A percentile compares a stretch with the other conserved stretches of the same genome.
phyloP scores from a whole-genome alignment of 1,284 basidiomycete species.

The Ustilago shanxiensis region DNA sequence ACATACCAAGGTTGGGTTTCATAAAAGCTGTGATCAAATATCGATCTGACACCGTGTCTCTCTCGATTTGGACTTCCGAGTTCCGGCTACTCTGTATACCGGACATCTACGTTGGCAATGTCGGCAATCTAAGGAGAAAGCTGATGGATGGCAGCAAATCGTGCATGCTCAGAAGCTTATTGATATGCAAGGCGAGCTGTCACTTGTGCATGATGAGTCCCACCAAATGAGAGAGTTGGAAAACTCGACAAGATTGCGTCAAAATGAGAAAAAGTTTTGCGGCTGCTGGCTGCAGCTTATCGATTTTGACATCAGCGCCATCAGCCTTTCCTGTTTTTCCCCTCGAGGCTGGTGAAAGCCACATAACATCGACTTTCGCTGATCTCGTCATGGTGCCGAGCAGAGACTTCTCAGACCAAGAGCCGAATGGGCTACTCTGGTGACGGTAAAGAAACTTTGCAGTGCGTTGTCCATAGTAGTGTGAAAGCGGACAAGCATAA shows the following conservation, averaged over 20 bases:
- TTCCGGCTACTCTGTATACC: background rate
- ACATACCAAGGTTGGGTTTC: too few species aligned
- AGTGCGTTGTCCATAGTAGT: too few species aligned
- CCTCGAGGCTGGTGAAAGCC: background rate
- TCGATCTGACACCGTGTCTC: background rate
- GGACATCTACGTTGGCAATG: background rate
- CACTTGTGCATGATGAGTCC: constrained; percentile 21
- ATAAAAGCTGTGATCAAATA: too few species aligned
- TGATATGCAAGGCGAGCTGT: constrained; percentile 32
- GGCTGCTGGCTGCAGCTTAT: background rate
- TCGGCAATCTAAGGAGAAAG: constrained; percentile 1
- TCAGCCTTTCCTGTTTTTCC: constrained; percentile 3
- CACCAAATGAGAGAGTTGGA: background rate
- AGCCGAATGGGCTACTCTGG: too few species aligned
- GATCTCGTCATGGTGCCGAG: too few species aligned
- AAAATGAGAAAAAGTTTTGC: background rate
- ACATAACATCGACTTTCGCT: background rate
- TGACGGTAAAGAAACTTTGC: too few species aligned
- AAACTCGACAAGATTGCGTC: background rate
- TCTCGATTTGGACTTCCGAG: background rate
- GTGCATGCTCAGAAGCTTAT: background rate
- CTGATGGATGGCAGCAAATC: background rate
- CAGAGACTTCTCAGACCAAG: too few species aligned
- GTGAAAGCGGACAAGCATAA: too few species aligned
- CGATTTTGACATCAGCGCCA: constrained; percentile 2